These are phyloP conservation scores for Hymenoscyphus scutula DNA, from an alignment of 2,329 filamentous ascomycete genomes.

Conservation along the genomic window DNA sequence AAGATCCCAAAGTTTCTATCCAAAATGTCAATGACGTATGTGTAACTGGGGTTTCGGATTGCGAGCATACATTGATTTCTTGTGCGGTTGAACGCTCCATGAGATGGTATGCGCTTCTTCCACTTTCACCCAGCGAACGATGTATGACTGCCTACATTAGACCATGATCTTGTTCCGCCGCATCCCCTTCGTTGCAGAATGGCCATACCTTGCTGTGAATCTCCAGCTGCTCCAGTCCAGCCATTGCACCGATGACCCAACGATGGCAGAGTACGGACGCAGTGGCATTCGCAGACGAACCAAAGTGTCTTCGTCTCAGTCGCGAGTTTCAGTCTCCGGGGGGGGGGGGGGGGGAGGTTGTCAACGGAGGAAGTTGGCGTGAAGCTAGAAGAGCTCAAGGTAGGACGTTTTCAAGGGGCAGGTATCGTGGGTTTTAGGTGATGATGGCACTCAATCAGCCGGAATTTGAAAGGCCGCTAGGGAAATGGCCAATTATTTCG, in stretches of 20 bases:
- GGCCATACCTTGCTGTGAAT: slow-evolving; percentile 88
- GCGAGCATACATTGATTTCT: slow-evolving; percentile 79
- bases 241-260: slow-evolving; percentile 74
- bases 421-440: not conserved
- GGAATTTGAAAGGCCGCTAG: not conserved
- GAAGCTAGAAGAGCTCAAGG: not conserved
- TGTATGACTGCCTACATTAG: slow-evolving; percentile 70
- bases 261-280: slow-evolving; percentile 13
- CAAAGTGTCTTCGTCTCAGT: not conserved
- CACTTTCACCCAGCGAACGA: slow-evolving; percentile 95
- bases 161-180: slow-evolving; percentile 16
- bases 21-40: slow-evolving; percentile 21
- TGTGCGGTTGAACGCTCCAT: slow-evolving; percentile 96
- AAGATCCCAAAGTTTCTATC: slow-evolving; percentile 90
- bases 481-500: not conserved
- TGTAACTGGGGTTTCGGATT: not conserved
- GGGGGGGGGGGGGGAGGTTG: not conserved
- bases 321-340: slow-evolving; percentile 4
- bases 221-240: slow-evolving; percentile 93
- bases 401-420: not conserved
- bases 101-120: slow-evolving; percentile 88
- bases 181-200: slow-evolving; percentile 1
- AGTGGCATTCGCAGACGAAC: slow-evolving; percentile 14
- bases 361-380: not conserved
- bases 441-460: not conserved